Percentiles rank a stretch among this genome's conserved stretches.
Evolutionary conservation across 2,329 filamentous ascomycete genomes (phyloP).

Genomic region (Mariannaea sp.): DNA sequence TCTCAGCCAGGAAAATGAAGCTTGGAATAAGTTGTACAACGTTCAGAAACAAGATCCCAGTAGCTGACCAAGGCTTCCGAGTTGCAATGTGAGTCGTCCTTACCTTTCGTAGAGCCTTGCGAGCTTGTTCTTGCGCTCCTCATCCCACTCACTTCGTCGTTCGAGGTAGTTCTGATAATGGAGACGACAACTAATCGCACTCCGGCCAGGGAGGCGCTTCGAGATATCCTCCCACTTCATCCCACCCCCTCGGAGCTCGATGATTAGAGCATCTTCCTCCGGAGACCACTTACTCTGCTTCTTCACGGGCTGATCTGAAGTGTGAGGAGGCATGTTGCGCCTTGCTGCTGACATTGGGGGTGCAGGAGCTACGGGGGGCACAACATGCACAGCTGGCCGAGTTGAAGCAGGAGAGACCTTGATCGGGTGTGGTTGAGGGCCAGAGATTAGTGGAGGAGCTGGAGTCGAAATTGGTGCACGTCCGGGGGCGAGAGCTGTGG

Average conservation of each 20-base stretch:
- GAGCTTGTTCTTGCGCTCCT: slow-evolving; percentile 96
- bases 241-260: slow-evolving; percentile 83
- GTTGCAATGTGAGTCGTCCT: slow-evolving; percentile 3
- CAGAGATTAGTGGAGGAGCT: slow-evolving; percentile 9
- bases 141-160: slow-evolving; percentile 90
- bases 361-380: slow-evolving; percentile 40
- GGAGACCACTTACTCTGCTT: slow-evolving; percentile 97
- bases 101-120: slow-evolving; percentile 94
- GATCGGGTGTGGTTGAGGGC: slow-evolving; percentile 26
- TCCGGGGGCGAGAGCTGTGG: neutral
- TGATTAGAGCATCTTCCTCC: slow-evolving; percentile 92
- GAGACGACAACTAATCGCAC: slow-evolving; percentile 89
- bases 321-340: slow-evolving; percentile 51
- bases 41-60: neutral
- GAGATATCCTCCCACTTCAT: slow-evolving; percentile 99
- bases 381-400: slow-evolving; percentile 35
- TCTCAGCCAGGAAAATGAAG: neutral
- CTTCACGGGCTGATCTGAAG: slow-evolving; percentile 74
- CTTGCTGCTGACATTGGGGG: slow-evolving; percentile 38
- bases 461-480: slow-evolving; percentile 3
- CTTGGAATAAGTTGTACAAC: neutral
- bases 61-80: too few species aligned
- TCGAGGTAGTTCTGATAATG: slow-evolving; percentile 99
- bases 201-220: slow-evolving; percentile 85
- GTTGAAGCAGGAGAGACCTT: slow-evolving; percentile 27